Percentiles rank a stretch among this genome's conserved stretches.
These are phyloP conservation scores for Candida taoyuanica DNA, from an alignment of 805 yeast genomes.

Conservation along the genomic window DNA sequence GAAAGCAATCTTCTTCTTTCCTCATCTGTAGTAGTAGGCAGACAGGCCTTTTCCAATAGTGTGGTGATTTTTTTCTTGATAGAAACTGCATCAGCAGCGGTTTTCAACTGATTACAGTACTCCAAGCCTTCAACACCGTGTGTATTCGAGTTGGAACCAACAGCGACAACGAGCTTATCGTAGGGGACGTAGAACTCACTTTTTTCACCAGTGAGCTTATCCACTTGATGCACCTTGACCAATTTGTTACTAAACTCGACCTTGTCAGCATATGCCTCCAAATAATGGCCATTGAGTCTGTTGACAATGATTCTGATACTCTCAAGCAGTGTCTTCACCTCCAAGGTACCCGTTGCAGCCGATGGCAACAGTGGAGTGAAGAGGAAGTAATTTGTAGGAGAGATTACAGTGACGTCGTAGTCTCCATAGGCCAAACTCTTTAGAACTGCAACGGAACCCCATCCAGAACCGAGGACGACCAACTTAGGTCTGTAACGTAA, in stretches of 20 bases:
- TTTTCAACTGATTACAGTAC: slow-evolving; percentile 55
- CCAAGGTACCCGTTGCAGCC: slow-evolving; percentile 69
- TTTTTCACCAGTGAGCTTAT: slow-evolving; percentile 36
- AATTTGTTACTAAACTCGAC: slow-evolving; percentile 52
- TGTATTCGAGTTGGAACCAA: slow-evolving; percentile 64
- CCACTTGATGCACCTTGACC: slow-evolving; percentile 48
- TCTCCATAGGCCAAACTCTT: slow-evolving; percentile 47
- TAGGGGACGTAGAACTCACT: slow-evolving; percentile 59
- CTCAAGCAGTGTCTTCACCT: slow-evolving; percentile 58
- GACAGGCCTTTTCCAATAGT: slow-evolving; percentile 55
- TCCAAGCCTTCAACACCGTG: slow-evolving; percentile 70
- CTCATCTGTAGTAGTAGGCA: slow-evolving; percentile 60
- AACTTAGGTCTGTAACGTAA: slow-evolving; percentile 47
- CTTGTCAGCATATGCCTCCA: slow-evolving; percentile 59
- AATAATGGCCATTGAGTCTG: slow-evolving; percentile 51
- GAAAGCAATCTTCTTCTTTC: slow-evolving; percentile 57
- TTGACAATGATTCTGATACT: slow-evolving; percentile 55
- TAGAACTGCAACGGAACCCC: slow-evolving; percentile 64
- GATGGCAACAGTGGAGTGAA: slow-evolving; percentile 68
- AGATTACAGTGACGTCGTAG: slow-evolving; percentile 61
- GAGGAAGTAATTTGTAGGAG: slow-evolving; percentile 65
- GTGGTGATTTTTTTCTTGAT: slow-evolving; percentile 51
- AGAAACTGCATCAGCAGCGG: slow-evolving; percentile 59
- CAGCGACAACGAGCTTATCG: slow-evolving; percentile 64
- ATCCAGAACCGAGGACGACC: slow-evolving; percentile 63